These are phyloP conservation scores for Rhodomyrtus psidioides DNA, from an alignment of 441 rosid genomes.

Conservation along the genomic window DNA sequence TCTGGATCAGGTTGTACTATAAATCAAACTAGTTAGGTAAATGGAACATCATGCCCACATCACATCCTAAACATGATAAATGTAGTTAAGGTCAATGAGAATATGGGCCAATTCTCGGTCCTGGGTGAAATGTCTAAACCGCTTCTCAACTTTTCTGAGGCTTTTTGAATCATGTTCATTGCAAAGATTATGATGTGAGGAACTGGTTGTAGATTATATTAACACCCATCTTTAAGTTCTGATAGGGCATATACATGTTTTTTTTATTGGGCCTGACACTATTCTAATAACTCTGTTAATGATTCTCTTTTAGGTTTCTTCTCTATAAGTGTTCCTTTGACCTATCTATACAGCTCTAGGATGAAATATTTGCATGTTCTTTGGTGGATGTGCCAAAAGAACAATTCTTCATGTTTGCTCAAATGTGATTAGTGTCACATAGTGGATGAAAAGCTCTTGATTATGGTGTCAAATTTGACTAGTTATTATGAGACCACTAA, in stretches of 20 bases:
- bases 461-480: background rate
- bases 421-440: background rate
- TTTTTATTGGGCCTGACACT: background rate
- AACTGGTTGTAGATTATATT: background rate
- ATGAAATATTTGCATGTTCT: background rate
- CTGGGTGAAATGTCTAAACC: background rate
- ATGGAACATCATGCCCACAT: background rate
- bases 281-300: background rate
- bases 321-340: background rate
- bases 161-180: background rate
- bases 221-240: background rate
- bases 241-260: background rate
- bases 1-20: background rate
- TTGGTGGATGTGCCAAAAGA: background rate
- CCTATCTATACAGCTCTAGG: background rate
- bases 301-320: background rate
- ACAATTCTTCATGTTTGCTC: background rate
- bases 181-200: background rate
- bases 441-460: background rate
- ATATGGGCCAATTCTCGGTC: background rate
- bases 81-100: background rate
- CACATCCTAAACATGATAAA: background rate
- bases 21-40: background rate
- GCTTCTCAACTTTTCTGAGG: background rate
- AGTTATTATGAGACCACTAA: slow-evolving; percentile 24